Conservation (phyloP, 192 early-diverging fungal species). For the Backusella psychrophila region DNA sequence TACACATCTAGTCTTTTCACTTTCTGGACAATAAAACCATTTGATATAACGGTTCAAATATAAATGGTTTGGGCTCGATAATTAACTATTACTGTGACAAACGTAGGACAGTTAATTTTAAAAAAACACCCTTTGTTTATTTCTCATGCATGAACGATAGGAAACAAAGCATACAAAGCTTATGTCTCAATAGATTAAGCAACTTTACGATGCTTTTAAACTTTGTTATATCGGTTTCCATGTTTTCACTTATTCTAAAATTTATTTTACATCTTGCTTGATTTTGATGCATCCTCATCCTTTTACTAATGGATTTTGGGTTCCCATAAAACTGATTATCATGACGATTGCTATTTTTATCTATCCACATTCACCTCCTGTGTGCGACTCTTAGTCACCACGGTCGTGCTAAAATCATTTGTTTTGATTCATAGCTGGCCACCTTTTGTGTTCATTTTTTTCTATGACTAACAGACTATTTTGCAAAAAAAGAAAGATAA, state of each 20-base stretch:
- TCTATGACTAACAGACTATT: neutral
- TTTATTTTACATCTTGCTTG: neutral
- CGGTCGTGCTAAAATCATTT: neutral
- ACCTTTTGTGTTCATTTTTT: neutral
- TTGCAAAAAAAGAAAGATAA: neutral
- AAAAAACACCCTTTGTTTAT: neutral
- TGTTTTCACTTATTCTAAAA: neutral
- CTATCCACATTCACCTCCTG: neutral
- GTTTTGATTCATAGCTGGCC: neutral
- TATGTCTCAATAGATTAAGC: neutral
- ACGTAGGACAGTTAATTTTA: neutral
- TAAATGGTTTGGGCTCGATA: neutral
- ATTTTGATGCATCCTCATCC: neutral
- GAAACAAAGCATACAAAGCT: neutral
- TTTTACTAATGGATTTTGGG: neutral
- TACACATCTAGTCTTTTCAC: too few relatives aligned
- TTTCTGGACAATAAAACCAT: neutral
- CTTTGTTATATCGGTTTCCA: neutral
- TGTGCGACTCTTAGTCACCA: neutral
- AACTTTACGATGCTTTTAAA: neutral
- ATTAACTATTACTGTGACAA: neutral
- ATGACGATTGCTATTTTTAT: neutral
- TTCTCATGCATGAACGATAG: neutral
- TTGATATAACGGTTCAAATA: neutral
- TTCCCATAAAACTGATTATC: neutral